Evolutionary conservation across 164 flowering plant species (phyloP), one percentile per base, ranked within the genome.

Genomic region (Umbellularia californica): DNA sequence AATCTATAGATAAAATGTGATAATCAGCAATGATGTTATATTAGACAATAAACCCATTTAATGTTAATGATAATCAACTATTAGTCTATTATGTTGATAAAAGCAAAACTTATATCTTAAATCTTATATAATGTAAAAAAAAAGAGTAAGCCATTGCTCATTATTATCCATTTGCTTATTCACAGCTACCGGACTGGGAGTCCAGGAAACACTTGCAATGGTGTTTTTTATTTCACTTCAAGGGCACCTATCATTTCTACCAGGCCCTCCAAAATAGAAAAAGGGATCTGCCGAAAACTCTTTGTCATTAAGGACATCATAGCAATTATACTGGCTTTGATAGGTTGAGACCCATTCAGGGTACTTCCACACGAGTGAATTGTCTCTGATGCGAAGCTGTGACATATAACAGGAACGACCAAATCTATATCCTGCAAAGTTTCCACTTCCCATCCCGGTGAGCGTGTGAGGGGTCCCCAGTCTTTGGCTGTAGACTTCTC

Each of bases 401-500:
- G 70, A 12, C 27, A 76, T 41, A 65, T 9, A 72, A 65, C 71
- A 23, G 15, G 75, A 24, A 25, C 58, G 58, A n/a, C 13, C 12
- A 22, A 2, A 35, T 58, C 60, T 71, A n/a, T 58, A 60, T 4
- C 25, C 23, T 1, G 75, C 67, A 23, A 58, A 72, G 24, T 71
- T 50, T 27, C 79, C 79, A 50, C 79, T 77, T 12, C 72, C 79
- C 79, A 77, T 77, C 23, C 58, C 68, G 1, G 79, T 70, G 72
- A 63, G 15, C 0, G 72, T 70, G 72, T 70, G 72, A 14, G 72
- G 72, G 20, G n/a, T 51, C 13, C 22, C 23, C 19, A 58, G 30
- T 62, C 50, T 70, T 62, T 25, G 2, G 30, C 51, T 70, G 22
- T 51, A 51, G 19, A 70, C 72, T 19, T 51, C 22, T 15, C 72